These are phyloP conservation scores for Orbilia blumenaviensis DNA, from an alignment of 2,329 filamentous ascomycete genomes.

Conservation along the genomic window DNA sequence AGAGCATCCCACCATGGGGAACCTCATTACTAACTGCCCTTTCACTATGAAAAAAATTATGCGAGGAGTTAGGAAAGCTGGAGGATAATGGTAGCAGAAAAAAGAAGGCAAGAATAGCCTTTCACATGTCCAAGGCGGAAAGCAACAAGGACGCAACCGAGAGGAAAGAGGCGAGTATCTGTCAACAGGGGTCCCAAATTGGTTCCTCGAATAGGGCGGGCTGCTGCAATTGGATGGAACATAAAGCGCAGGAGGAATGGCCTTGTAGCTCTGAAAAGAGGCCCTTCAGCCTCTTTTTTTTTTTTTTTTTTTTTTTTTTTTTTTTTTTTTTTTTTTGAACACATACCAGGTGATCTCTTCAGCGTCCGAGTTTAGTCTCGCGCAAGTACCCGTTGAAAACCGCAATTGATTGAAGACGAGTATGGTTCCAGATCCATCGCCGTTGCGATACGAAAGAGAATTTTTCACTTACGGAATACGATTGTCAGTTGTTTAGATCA, in stretches of 20 bases:
- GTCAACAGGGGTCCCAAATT: slow-evolving; percentile 20
- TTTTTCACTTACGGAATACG: not conserved
- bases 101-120: slow-evolving; percentile 42
- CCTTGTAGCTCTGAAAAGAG: too few relatives aligned
- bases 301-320: too few relatives aligned
- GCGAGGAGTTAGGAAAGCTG: not conserved
- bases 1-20: slow-evolving; percentile 16
- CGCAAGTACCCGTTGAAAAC: not conserved
- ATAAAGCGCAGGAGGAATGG: not conserved
- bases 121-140: slow-evolving; percentile 45
- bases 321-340: too few relatives aligned
- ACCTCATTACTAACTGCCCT: slow-evolving; percentile 23
- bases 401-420: not conserved
- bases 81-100: slow-evolving; percentile 1
- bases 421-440: not conserved
- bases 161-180: slow-evolving; percentile 33
- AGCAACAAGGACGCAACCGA: slow-evolving; percentile 35
- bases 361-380: not conserved
- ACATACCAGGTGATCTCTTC: slow-evolving; percentile 8
- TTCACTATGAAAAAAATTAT: slow-evolving; percentile 23
- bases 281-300: slow-evolving; percentile 7
- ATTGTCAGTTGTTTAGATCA: not conserved
- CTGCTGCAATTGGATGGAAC: slow-evolving; percentile 8
- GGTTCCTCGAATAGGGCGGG: not conserved
- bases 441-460: not conserved